Percentiles rank a stretch among this genome's conserved stretches.
Evolutionary conservation across 805 yeast species (phyloP).

Genomic region (Candida qinlingensis): DNA sequence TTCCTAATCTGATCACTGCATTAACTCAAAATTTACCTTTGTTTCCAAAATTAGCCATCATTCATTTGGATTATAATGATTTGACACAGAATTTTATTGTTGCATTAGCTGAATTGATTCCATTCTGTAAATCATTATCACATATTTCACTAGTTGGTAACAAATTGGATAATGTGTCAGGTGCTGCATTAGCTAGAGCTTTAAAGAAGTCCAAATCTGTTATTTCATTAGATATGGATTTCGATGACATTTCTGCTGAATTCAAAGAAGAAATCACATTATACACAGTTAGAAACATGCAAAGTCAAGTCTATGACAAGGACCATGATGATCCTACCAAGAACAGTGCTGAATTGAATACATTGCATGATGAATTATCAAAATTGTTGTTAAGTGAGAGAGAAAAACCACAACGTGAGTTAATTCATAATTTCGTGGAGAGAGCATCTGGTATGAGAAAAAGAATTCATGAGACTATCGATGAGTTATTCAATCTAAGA

Average conservation of each 20-base stretch:
- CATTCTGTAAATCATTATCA: slow-evolving; percentile 59
- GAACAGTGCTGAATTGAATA: slow-evolving; percentile 39
- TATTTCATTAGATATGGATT: slow-evolving; percentile 63
- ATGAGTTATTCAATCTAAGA: slow-evolving; percentile 56
- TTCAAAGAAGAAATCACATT: slow-evolving; percentile 65
- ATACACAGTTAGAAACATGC: slow-evolving; percentile 80
- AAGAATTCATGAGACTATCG: slow-evolving; percentile 42
- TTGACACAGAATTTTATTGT: slow-evolving; percentile 51
- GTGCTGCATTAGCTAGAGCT: slow-evolving; percentile 62
- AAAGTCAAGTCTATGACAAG: slow-evolving; percentile 37
- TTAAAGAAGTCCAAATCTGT: slow-evolving; percentile 57
- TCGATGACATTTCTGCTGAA: slow-evolving; percentile 47
- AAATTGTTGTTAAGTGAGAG: slow-evolving; percentile 36
- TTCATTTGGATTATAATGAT: slow-evolving; percentile 68
- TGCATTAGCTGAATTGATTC: slow-evolving; percentile 64
- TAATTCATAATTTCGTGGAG: slow-evolving; percentile 30
- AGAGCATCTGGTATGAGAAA: slow-evolving; percentile 34
- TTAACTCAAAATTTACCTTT: slow-evolving; percentile 63
- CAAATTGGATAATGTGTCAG: slow-evolving; percentile 50
- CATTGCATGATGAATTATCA: slow-evolving; percentile 48
- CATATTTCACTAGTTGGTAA: slow-evolving; percentile 71
- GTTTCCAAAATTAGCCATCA: slow-evolving; percentile 55
- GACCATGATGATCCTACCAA: slow-evolving; percentile 2
- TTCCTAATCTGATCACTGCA: slow-evolving; percentile 50
- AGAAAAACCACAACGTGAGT: slow-evolving; percentile 22